phyloP scores from a whole-genome alignment of 2,329 filamentous ascomycete species.

The Trichoderma hamatum region DNA sequence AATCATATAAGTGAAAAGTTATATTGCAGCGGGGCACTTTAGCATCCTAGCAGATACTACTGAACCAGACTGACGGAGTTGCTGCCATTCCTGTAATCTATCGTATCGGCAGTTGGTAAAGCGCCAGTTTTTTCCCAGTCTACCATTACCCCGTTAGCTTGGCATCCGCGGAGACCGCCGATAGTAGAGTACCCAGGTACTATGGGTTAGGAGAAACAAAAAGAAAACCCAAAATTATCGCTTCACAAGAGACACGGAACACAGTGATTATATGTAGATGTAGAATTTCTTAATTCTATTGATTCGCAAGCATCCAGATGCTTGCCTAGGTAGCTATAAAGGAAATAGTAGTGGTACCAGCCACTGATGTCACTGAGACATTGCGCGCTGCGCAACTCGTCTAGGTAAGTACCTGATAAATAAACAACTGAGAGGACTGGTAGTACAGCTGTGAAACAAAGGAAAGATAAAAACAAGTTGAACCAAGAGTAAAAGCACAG shows the following conservation, averaged over 20 bases:
- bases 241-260: not conserved
- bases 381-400: conserved; percentile 28
- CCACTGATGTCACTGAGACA: conserved; percentile 22
- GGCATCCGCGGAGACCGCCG: not conserved
- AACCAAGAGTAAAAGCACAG: not conserved
- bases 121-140: not conserved
- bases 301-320: conserved; percentile 16
- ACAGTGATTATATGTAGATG: not conserved
- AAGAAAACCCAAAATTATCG: not conserved
- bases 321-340: not conserved
- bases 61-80: not conserved
- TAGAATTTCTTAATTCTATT: conserved; percentile 4
- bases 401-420: conserved; percentile 8
- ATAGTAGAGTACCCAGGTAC: not conserved
- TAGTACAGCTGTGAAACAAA: conserved; percentile 1
- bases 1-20: not conserved
- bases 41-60: not conserved
- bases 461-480: not conserved
- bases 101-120: not conserved
- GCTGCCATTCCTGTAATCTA: not conserved
- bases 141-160: not conserved
- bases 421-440: not conserved
- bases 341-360: conserved; percentile 24
- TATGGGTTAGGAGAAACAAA: not conserved
- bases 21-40: not conserved